Percentiles rank a stretch among this genome's conserved stretches.
Conservation (phyloP, 176 grass and related monocot genomes). For the Bonia amplexicaulis region DNA sequence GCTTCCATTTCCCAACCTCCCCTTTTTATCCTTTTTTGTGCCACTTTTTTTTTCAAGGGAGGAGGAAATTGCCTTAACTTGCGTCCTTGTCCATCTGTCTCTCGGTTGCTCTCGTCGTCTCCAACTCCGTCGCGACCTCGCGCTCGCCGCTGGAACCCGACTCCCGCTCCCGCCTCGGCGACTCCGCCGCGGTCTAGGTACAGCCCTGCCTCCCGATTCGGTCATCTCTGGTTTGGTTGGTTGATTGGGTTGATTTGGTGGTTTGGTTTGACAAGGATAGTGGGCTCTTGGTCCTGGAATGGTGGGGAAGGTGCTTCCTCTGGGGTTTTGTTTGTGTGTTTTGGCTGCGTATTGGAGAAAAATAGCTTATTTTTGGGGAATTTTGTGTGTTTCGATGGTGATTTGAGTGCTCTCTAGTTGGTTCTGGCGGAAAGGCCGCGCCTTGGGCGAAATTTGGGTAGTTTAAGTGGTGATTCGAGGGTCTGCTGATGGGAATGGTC, state of each 20-base stretch:
- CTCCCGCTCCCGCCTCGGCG: background rate
- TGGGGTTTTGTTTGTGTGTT: background rate
- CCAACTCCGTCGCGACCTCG: conserved; percentile 29
- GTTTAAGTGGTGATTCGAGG: background rate
- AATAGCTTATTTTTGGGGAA: background rate
- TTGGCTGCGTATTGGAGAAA: background rate
- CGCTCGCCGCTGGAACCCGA: conserved; percentile 24
- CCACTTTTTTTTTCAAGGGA: background rate
- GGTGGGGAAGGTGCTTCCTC: background rate
- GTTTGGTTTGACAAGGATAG: background rate
- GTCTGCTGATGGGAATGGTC: background rate
- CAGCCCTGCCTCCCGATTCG: background rate
- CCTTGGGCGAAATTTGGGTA: background rate
- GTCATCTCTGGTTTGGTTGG: background rate
- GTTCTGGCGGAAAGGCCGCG: background rate
- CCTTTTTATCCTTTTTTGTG: background rate
- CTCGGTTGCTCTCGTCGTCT: conserved; percentile 5
- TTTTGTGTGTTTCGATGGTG: background rate
- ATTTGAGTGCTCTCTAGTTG: background rate
- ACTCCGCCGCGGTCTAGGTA: conserved; percentile 26
- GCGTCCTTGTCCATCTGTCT: background rate
- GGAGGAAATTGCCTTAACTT: conserved; percentile 25
- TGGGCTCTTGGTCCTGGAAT: background rate
- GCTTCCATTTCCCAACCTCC: conserved; percentile 8
- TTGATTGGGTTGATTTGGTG: background rate